Evolutionary conservation across 495 filamentous ascomycete species (phyloP).

Genomic region (Trichoderma erinaceum): DNA sequence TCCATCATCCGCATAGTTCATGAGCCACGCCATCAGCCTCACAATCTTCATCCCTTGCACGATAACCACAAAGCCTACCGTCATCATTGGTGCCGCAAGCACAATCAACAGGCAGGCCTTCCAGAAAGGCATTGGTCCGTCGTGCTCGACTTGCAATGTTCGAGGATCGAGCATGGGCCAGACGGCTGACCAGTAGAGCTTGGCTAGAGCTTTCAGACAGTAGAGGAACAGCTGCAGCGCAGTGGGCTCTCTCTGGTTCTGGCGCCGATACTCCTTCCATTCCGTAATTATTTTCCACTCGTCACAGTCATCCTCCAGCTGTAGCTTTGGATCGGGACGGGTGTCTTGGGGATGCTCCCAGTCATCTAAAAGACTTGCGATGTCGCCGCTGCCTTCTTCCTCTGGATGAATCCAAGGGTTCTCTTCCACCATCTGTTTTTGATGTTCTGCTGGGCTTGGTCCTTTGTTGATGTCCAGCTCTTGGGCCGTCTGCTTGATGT

Average conservation of each 20-base stretch:
- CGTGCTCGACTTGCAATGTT: not conserved
- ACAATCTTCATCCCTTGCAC: slow-evolving; percentile 9
- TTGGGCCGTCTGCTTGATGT: slow-evolving; percentile 11
- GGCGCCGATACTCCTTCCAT: no score
- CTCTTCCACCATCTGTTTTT: not conserved
- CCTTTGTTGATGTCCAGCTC: not conserved
- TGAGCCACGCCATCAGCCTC: not conserved
- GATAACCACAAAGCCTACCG: slow-evolving; percentile 16
- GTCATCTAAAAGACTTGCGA: slow-evolving; percentile 17
- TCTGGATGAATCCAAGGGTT: not conserved
- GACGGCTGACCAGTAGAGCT: slow-evolving; percentile 26
- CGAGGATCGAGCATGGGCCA: slow-evolving; percentile 25
- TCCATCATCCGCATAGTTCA: slow-evolving; percentile 8
- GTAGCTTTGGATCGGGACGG: not conserved
- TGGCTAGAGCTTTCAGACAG: slow-evolving; percentile 14
- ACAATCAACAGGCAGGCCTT: slow-evolving; percentile 18
- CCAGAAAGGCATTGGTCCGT: slow-evolving; percentile 10
- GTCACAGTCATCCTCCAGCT: not conserved
- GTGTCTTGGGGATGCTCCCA: not conserved
- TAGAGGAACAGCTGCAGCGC: not conserved
- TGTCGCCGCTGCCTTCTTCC: slow-evolving; percentile 19
- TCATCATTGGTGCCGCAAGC: slow-evolving; percentile 23
- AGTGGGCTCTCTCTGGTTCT: not conserved
- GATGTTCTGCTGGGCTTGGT: not conserved
- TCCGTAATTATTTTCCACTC: not conserved